Base-by-base conservation (phyloP, 169 alveolate species). In the Haemoproteus tartakovskyi region DNA sequence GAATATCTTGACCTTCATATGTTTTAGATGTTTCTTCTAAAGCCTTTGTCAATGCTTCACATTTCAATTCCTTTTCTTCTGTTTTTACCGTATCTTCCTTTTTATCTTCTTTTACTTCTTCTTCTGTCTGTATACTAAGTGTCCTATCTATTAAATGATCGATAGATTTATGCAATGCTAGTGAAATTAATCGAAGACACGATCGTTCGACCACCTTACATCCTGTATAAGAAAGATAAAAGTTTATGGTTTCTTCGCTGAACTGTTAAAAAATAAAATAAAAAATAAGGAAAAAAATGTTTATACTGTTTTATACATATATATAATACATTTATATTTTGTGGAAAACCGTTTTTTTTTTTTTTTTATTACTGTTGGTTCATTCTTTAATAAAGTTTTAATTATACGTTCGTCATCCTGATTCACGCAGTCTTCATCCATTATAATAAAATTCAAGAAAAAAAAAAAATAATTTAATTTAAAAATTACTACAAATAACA, bases 391-490 rank as follows among this genome's bases (percentile, higher is more conserved):
- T 27, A 67, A 33, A 3, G 62, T 30, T 67, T 67, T 67, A 12
- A 67, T 38, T 59, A 67, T 52, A 30, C 54, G 70, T 26, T 67
- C 82, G 30, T 67, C 82, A 18, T 67, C 56, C 12, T 67, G 61
- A 59, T 30, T 67, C 40, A 67, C 70, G 50, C 51, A 67, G 50
- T 67, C 54, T 18, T 67, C 57, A 67, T 67, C 82, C 82, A 67
- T 67, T 29, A 12, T 67, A 45, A 45, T n/a, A 12, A 41, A 67
- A 36, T 27, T 57, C 3, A 12, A 29, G 22, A 19, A 1, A 22
- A 46, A n/a, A 24, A 43, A 57, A 30, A n/a, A n/a, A n/a, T n/a
- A n/a, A n/a, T n/a, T n/a, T n/a, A n/a, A n/a, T n/a, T n/a, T n/a
- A n/a, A n/a, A n/a, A n/a, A n/a, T n/a, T n/a, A n/a, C n/a, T n/a